phyloP scores from a whole-genome alignment of 2,329 filamentous ascomycete genomes.

The Karstenula rhodostoma region DNA sequence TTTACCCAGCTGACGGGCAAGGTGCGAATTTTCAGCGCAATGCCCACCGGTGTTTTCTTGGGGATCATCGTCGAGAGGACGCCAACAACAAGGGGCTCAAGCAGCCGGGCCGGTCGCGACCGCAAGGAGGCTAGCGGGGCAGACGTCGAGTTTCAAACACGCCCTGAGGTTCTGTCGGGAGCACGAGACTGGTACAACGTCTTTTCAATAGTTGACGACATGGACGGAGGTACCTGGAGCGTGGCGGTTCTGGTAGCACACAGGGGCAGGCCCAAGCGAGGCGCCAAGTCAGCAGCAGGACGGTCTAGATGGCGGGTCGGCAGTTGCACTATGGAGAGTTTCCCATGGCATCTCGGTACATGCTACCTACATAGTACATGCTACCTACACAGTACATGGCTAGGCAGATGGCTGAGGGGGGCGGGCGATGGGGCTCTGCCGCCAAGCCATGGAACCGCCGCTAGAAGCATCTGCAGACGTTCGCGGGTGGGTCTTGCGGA shows the following conservation, averaged over 20 bases:
- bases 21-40: background rate
- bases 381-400: no score
- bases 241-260: background rate
- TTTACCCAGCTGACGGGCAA: slow-evolving; percentile 4
- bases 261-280: slow-evolving; percentile 1
- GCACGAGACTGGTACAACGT: slow-evolving; percentile 17
- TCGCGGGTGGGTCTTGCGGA: slow-evolving; percentile 34
- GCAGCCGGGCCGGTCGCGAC: slow-evolving; percentile 13
- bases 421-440: slow-evolving; percentile 8
- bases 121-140: slow-evolving; percentile 6
- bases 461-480: slow-evolving; percentile 32
- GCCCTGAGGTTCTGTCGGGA: slow-evolving; percentile 3
- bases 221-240: slow-evolving; percentile 10
- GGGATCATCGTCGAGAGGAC: slow-evolving; percentile 1
- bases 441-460: slow-evolving; percentile 26
- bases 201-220: slow-evolving; percentile 20
- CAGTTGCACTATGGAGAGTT: slow-evolving; percentile 26
- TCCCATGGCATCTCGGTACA: slow-evolving; percentile 20
- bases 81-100: slow-evolving; percentile 12
- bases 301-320: slow-evolving; percentile 35
- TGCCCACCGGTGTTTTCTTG: background rate
- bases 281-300: slow-evolving; percentile 13
- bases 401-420: no score
- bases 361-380: no score
- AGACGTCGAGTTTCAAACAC: background rate